Evolutionary conservation across 805 yeast species (phyloP).

Genomic region (Saccharomycopsis sp.): DNA sequence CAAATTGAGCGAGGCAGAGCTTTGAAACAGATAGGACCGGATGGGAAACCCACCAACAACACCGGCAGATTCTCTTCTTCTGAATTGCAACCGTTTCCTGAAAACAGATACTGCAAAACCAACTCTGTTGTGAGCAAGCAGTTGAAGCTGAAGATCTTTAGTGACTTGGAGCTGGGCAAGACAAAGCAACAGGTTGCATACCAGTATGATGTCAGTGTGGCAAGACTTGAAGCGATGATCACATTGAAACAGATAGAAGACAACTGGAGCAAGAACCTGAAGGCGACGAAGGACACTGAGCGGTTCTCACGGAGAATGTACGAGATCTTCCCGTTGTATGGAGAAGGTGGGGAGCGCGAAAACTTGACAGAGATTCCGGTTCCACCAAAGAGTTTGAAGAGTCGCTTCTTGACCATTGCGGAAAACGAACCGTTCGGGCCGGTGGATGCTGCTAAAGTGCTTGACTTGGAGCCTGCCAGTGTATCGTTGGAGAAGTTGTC

Average conservation of each 20-base stretch:
- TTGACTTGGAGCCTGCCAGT: slow-evolving; percentile 82
- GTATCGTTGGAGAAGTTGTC: slow-evolving; percentile 64
- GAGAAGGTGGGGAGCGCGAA: slow-evolving; percentile 44
- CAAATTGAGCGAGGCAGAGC: slow-evolving; percentile 37
- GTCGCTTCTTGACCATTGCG: slow-evolving; percentile 80
- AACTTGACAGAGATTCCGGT: slow-evolving; percentile 91
- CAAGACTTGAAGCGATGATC: slow-evolving; percentile 83
- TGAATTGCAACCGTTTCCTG: slow-evolving; percentile 72
- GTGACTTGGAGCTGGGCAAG: slow-evolving; percentile 42
- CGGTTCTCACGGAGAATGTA: slow-evolving; percentile 35
- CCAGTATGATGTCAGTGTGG: slow-evolving; percentile 69
- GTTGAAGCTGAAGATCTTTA: slow-evolving; percentile 51
- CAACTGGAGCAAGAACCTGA: slow-evolving; percentile 47
- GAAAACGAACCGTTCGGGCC: slow-evolving; percentile 96
- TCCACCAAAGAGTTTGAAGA: slow-evolving; percentile 71
- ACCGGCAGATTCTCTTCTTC: no score
- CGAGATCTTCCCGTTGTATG: slow-evolving; percentile 74
- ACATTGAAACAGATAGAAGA: slow-evolving; percentile 59
- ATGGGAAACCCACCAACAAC: slow-evolving; percentile 1
- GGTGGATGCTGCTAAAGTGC: slow-evolving; percentile 80
- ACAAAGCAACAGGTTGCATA: slow-evolving; percentile 69
- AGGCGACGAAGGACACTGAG: slow-evolving; percentile 42
- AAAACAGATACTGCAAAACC: slow-evolving; percentile 60
- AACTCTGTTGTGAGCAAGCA: slow-evolving; percentile 50
- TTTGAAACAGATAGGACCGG: slow-evolving; percentile 22